Conservation (phyloP, 2,329 filamentous ascomycete genomes). For the Penicillium sp. region DNA sequence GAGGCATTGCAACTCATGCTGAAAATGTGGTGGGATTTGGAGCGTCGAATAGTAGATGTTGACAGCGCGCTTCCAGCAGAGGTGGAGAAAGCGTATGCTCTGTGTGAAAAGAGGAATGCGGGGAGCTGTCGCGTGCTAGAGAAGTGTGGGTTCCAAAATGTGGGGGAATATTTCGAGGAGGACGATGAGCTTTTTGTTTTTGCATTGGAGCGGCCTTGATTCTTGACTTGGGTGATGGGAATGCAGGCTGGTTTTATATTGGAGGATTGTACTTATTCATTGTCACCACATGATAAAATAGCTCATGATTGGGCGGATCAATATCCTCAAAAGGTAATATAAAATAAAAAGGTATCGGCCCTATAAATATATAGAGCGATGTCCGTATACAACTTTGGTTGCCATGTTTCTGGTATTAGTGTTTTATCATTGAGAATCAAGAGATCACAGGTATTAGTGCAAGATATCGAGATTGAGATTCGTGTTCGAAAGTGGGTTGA, state of each 20-base stretch:
- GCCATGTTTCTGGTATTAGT: too few relatives aligned
- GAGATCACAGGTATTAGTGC: too few relatives aligned
- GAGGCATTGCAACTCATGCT: slow-evolving; percentile 26
- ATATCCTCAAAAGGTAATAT: too few relatives aligned
- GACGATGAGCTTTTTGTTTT: slow-evolving; percentile 17
- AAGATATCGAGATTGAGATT: too few relatives aligned
- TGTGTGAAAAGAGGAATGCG: slow-evolving; percentile 19
- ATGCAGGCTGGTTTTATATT: background rate
- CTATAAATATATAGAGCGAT: too few relatives aligned
- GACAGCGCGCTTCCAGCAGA: background rate
- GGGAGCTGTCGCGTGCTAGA: slow-evolving; percentile 21
- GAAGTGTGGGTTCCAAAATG: slow-evolving; percentile 24
- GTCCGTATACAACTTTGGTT: too few relatives aligned
- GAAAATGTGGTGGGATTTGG: slow-evolving; percentile 28
- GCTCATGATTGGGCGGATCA: too few relatives aligned
- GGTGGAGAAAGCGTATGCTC: slow-evolving; percentile 21
- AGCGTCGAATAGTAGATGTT: background rate
- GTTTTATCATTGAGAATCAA: too few relatives aligned
- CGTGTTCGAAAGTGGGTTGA: too few relatives aligned
- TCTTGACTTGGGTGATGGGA: background rate
- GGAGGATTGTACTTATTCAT: too few relatives aligned
- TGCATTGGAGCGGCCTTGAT: slow-evolving; percentile 7
- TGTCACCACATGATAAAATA: too few relatives aligned
- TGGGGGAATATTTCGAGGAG: slow-evolving; percentile 9
- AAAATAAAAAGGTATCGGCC: too few relatives aligned